A percentile compares a stretch with the other conserved stretches of the same genome.
Conservation (phyloP, 345 rosid species). For the Rhodamnia rubescens region DNA sequence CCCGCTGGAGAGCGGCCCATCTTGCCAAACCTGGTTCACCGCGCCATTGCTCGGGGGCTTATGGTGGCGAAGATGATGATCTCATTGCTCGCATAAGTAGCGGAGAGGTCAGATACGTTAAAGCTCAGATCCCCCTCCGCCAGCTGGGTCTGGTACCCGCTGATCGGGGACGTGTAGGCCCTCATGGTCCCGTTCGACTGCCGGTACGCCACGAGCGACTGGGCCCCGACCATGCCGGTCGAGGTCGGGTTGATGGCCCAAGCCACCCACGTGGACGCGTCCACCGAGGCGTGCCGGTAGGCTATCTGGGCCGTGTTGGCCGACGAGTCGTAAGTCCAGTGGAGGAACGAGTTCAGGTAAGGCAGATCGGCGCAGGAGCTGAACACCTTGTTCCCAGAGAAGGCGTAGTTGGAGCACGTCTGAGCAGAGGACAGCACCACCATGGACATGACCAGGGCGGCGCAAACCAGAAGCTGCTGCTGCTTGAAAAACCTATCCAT, state of each 20-base stretch:
- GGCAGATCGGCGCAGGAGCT: slow-evolving; percentile 69
- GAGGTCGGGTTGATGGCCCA: slow-evolving; percentile 86
- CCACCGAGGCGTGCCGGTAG: slow-evolving; percentile 46
- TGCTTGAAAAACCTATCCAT: background rate
- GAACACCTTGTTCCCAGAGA: slow-evolving; percentile 50
- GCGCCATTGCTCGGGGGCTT: slow-evolving; percentile 19
- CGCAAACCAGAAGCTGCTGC: background rate
- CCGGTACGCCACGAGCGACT: slow-evolving; percentile 73
- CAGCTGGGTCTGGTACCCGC: slow-evolving; percentile 34
- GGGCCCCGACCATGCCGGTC: slow-evolving; percentile 65
- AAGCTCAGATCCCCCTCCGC: slow-evolving; percentile 52
- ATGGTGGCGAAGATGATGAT: slow-evolving; percentile 60
- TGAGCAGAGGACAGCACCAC: slow-evolving; percentile 25
- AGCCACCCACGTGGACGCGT: slow-evolving; percentile 56
- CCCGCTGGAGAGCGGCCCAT: slow-evolving; percentile 45
- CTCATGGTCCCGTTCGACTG: slow-evolving; percentile 40
- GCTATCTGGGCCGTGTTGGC: slow-evolving; percentile 51
- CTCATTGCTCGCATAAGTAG: slow-evolving; percentile 43
- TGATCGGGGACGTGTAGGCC: slow-evolving; percentile 60
- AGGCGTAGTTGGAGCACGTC: slow-evolving; percentile 45
- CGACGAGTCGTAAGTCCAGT: slow-evolving; percentile 54
- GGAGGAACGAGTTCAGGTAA: slow-evolving; percentile 53
- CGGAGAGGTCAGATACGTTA: slow-evolving; percentile 46
- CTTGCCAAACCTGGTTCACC: slow-evolving; percentile 82
- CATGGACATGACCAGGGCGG: slow-evolving; percentile 1